These are phyloP conservation scores for Scytalidium sp. DNA, from an alignment of 2,329 filamentous ascomycete species.

Conservation along the genomic window DNA sequence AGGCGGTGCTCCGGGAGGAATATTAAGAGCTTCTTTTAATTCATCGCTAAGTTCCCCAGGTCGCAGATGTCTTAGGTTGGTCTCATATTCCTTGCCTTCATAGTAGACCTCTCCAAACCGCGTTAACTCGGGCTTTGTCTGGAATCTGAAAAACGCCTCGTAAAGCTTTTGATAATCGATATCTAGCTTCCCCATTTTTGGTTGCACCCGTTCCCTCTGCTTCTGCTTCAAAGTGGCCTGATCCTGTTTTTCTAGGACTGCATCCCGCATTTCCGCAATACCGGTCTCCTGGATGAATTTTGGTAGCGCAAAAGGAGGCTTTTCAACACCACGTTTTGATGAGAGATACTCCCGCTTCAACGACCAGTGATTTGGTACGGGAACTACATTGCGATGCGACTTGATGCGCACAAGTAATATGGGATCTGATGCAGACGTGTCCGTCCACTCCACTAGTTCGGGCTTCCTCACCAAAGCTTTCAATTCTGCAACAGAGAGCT, in stretches of 20 bases:
- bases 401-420: slow-evolving; percentile 91
- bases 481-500: slow-evolving; percentile 89
- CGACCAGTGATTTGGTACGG: slow-evolving; percentile 91
- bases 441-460: slow-evolving; percentile 96
- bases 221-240: slow-evolving; percentile 91
- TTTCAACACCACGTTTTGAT: slow-evolving; percentile 95
- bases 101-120: slow-evolving; percentile 99
- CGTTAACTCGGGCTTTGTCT: slow-evolving; percentile 92
- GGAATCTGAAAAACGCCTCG: slow-evolving; percentile 96
- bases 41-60: slow-evolving; percentile 88
- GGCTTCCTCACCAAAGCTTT: slow-evolving; percentile 89
- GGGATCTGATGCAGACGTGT: slow-evolving; percentile 87
- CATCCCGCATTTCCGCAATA: slow-evolving; percentile 97
- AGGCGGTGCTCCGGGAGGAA: slow-evolving; percentile 87
- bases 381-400: slow-evolving; percentile 90
- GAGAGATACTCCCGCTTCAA: slow-evolving; percentile 96
- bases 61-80: slow-evolving; percentile 84
- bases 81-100: slow-evolving; percentile 97
- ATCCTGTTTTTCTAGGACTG: slow-evolving; percentile 92
- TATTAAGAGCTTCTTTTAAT: slow-evolving; percentile 88
- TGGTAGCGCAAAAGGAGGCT: slow-evolving; percentile 85
- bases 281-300: slow-evolving; percentile 98
- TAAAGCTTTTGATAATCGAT: slow-evolving; percentile 99
- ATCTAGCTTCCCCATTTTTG: slow-evolving; percentile 95
- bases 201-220: slow-evolving; percentile 87